Evolutionary conservation across 129 eudicot species (phyloP).

Genomic region (Heracleum sosnowskyi): DNA sequence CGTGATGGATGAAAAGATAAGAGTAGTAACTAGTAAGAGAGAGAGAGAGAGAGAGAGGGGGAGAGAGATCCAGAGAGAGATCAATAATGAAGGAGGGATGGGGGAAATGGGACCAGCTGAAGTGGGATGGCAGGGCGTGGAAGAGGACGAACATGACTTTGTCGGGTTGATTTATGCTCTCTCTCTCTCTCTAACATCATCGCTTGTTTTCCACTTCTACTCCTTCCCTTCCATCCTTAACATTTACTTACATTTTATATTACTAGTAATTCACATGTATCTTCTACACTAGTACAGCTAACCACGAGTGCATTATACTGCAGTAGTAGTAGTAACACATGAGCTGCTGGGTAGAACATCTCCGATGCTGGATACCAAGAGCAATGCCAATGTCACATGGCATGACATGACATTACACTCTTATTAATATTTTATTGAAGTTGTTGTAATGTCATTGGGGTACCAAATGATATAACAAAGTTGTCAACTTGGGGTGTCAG

Average conservation of each 20-base stretch:
- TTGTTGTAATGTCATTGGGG: no score
- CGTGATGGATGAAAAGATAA: slow-evolving; percentile 2
- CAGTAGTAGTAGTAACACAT: neutral
- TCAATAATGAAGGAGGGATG: slow-evolving; percentile 40
- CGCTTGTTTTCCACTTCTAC: slow-evolving; percentile 42
- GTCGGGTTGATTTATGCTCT: slow-evolving; percentile 47
- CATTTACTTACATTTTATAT: neutral
- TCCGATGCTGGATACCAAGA: no score
- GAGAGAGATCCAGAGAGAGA: slow-evolving; percentile 8
- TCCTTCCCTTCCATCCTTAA: neutral
- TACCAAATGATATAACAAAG: no score
- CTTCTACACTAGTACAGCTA: neutral
- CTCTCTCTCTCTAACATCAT: slow-evolving; percentile 14
- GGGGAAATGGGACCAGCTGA: slow-evolving; percentile 46
- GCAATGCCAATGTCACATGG: no score
- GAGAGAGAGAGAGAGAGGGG: neutral
- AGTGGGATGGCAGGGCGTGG: slow-evolving; percentile 65
- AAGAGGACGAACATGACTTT: slow-evolving; percentile 67
- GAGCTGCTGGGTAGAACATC: neutral
- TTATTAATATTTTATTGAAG: no score
- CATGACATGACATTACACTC: no score
- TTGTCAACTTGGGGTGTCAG: no score
- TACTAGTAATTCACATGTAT: neutral
- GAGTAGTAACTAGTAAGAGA: neutral
- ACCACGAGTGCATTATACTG: no score